Base-by-base conservation (phyloP, 2,329 filamentous ascomycete species). In the Tolypocladium inflatum region DNA sequence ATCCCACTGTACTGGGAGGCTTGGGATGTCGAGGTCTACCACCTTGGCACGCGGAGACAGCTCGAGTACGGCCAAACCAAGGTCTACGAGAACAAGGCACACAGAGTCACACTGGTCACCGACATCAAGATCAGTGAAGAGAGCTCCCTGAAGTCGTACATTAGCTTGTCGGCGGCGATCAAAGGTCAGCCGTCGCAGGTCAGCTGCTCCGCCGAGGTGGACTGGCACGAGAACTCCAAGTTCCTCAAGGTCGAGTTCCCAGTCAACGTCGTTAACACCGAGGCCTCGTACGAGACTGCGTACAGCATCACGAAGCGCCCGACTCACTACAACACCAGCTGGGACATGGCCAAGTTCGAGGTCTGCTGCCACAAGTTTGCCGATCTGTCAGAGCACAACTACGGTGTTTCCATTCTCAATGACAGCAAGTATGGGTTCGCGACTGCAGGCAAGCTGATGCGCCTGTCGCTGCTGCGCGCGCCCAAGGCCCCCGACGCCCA, bases 181-280 rank as follows among this genome's bases (percentile, higher is more conserved):
- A 78, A 84, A 55, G 83, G 83, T 43, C 66, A 74, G 50, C 63
- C 66, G 13, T 88, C 87, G 0, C 86, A 85, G 63, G 82, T 97
- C 19, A 89, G 95, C 63, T 86, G 93, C 62, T 81, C 85, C 45
- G 88, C 87, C 55, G 90, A 95, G 64, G 90, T 97, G n/a, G 90
- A 97, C 69, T 99, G 94, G 94, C 89, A 88, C 64, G 94, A 99
- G 73, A 91, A 85, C 15, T 97, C 94, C 88, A 96, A 94, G 70
- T 97, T 97, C 80, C 82, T 99, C 68, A 99, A 99, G 79, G 93
- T 97, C 55, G 94, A 99, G 71, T 99, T 99, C 75, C 93, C 94
- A 0, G 92, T 97, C 62, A 88, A 95, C 67, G 81, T 97, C 62
- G 84, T 86, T 64, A 97, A 93, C 73, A 96, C 88, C 0, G 91